phyloP scores from a whole-genome alignment of 1,284 basidiomycete genomes.

The Athelia sp. region DNA sequence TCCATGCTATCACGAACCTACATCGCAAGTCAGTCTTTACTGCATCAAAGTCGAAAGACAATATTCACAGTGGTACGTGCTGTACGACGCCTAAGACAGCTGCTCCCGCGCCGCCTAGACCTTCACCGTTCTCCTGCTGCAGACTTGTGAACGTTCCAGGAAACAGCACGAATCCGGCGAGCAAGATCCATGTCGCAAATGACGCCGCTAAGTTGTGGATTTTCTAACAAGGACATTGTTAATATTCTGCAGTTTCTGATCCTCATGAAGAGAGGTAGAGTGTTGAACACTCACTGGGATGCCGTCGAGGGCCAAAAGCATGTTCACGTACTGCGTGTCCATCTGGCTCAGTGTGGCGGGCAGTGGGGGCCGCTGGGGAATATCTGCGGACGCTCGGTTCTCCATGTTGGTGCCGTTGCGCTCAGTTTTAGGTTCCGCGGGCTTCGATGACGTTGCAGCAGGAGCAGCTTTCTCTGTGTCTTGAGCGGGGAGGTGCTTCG shows the following conservation, averaged over 20 bases:
- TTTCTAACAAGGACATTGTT: slow-evolving; percentile 3
- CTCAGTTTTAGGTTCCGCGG: not conserved
- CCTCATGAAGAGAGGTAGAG: no score
- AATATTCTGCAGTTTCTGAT: not conserved
- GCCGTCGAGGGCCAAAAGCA: slow-evolving; percentile 42
- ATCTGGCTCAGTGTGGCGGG: not conserved
- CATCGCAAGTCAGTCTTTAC: slow-evolving; percentile 5
- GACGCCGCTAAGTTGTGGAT: slow-evolving; percentile 40
- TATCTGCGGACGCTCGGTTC: not conserved
- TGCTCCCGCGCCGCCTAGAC: slow-evolving; percentile 17
- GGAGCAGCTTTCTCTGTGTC: not conserved
- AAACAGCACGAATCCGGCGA: slow-evolving; percentile 55
- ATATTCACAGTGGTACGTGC: slow-evolving; percentile 38
- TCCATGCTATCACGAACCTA: slow-evolving; percentile 49
- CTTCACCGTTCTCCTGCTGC: slow-evolving; percentile 22
- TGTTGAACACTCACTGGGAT: slow-evolving; percentile 24
- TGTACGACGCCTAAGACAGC: slow-evolving; percentile 30
- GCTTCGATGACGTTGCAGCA: not conserved
- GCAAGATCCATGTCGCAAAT: slow-evolving; percentile 55
- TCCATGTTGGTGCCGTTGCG: not conserved
- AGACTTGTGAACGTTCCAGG: slow-evolving; percentile 53
- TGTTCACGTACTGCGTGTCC: slow-evolving; percentile 41
- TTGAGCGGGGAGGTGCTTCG: not conserved
- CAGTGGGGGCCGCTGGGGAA: not conserved
- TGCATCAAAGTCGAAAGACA: slow-evolving; percentile 2